Evolutionary conservation across 805 yeast species (phyloP), one percentile per base, ranked within the genome.

Genomic region (Metschnikowia vanudenii): DNA sequence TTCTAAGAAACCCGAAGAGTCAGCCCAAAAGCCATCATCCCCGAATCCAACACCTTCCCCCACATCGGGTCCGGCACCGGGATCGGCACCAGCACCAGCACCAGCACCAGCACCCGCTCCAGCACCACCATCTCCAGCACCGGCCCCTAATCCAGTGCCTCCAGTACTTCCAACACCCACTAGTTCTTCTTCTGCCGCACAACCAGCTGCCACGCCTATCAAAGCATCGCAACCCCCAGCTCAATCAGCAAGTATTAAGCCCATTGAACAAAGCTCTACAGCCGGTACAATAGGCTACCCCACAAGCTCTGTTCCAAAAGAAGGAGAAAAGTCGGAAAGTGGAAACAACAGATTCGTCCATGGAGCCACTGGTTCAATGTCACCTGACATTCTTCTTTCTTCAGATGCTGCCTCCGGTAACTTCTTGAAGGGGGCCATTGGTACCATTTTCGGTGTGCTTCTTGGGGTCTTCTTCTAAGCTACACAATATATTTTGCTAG

Each of bases 381-480:
- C 42, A 18, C 41, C 46, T 29, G 36, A 20, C 10, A 37, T 37
- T 8, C 39, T 42, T 33, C 39, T 49, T 28, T 44, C 49, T 10
- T 43, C 50, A 4, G 45, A 42, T 29, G 50, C 50, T n/a, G 28
- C 45, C 17, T 41, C 47, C 14, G 40, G 44, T 3, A 46, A 38
- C 24, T 41, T 49, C 26, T 43, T 49, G 24, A 43, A 30, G 5
- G 50, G 50, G 7, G 19, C 46, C n/a, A 18, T 49, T 12, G 52
- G 52, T 24, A 49, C 52, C 13, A 37, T 35, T 13, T 46, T 49
- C 12, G 47, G 50, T 5, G 39, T 49, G n/a, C 35, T 46, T 19
- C 43, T 46, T 11, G 52, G 52, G 13, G 26, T 46, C 34, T 40
- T 51, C 22, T 32, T 49, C 31, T 51, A 41, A 36, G 32, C 42